These are phyloP conservation scores for Hanseniaspora lachancei DNA, from an alignment of 805 yeast species.

Conservation along the genomic window DNA sequence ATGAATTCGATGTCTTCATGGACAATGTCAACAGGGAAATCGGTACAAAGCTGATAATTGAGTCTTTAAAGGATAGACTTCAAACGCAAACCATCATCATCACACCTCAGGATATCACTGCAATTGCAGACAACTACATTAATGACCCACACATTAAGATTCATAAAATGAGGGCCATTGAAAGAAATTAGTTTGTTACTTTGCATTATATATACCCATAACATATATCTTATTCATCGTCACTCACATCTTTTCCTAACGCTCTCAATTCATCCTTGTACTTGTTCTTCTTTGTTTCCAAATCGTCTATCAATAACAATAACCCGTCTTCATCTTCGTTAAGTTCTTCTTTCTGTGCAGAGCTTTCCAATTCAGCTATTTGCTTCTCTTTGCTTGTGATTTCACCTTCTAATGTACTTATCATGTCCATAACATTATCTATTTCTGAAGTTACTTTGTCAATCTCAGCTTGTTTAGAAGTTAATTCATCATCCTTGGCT, in stretches of 20 bases:
- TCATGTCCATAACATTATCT: slow-evolving; percentile 3
- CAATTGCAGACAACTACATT: slow-evolving; percentile 41
- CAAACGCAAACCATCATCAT: slow-evolving; percentile 75
- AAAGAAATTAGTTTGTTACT: slow-evolving; percentile 18
- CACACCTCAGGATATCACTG: slow-evolving; percentile 80
- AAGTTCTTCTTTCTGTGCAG: slow-evolving; percentile 1
- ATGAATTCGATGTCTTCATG: slow-evolving; percentile 96
- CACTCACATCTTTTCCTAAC: slow-evolving; percentile 49
- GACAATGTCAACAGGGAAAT: slow-evolving; percentile 79
- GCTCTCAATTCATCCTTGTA: slow-evolving; percentile 41
- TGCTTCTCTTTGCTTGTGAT: not conserved
- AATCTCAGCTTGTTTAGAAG: slow-evolving; percentile 1
- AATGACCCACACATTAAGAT: slow-evolving; percentile 40
- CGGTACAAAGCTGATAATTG: slow-evolving; percentile 61
- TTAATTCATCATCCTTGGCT: slow-evolving; percentile 4
- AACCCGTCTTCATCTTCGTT: slow-evolving; percentile 43
- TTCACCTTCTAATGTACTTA: slow-evolving; percentile 5
- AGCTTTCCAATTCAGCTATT: not conserved
- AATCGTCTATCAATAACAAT: slow-evolving; percentile 60
- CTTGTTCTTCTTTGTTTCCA: slow-evolving; percentile 52
- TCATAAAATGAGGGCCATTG: slow-evolving; percentile 43
- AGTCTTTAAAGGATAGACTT: slow-evolving; percentile 44
- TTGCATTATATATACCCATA: not conserved
- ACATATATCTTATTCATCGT: slow-evolving; percentile 52
- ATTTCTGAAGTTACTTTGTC: slow-evolving; percentile 3